Percentiles rank a stretch among this genome's conserved stretches.
Evolutionary conservation across 148 eudicot species (phyloP).

Genomic region (Heliosperma pusillum): DNA sequence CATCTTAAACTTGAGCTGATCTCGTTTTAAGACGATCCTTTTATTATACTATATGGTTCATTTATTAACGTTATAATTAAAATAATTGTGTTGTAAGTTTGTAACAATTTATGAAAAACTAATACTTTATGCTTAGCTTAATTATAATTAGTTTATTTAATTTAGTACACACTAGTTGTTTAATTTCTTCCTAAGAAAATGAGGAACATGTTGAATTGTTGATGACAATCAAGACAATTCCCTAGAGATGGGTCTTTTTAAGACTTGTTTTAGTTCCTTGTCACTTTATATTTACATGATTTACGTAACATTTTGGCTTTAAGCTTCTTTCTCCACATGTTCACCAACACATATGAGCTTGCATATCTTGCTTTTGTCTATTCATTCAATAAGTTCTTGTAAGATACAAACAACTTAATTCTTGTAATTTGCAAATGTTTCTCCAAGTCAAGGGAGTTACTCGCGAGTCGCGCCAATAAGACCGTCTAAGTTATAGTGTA

Average conservation of each 20-base stretch:
- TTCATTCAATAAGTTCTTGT: neutral
- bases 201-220: slow-evolving; percentile 41
- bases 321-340: slow-evolving; percentile 5
- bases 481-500: too few relatives aligned
- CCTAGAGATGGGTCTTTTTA: slow-evolving; percentile 24
- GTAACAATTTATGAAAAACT: too few relatives aligned
- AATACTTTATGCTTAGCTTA: too few relatives aligned
- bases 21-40: too few relatives aligned
- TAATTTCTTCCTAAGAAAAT: slow-evolving; percentile 13
- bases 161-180: neutral
- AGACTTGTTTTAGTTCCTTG: neutral
- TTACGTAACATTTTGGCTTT: slow-evolving; percentile 10
- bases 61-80: too few relatives aligned
- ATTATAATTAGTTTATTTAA: neutral
- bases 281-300: neutral
- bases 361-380: neutral
- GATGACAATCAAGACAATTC: slow-evolving; percentile 30
- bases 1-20: too few relatives aligned
- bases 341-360: slow-evolving; percentile 16
- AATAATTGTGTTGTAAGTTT: too few relatives aligned
- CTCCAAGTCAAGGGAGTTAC: neutral
- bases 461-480: too few relatives aligned
- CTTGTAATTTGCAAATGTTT: neutral
- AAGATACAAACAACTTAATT: neutral
- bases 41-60: too few relatives aligned